These are phyloP conservation scores for Fusarium anthophilum DNA, from an alignment of 2,329 filamentous ascomycete genomes.

Conservation along the genomic window DNA sequence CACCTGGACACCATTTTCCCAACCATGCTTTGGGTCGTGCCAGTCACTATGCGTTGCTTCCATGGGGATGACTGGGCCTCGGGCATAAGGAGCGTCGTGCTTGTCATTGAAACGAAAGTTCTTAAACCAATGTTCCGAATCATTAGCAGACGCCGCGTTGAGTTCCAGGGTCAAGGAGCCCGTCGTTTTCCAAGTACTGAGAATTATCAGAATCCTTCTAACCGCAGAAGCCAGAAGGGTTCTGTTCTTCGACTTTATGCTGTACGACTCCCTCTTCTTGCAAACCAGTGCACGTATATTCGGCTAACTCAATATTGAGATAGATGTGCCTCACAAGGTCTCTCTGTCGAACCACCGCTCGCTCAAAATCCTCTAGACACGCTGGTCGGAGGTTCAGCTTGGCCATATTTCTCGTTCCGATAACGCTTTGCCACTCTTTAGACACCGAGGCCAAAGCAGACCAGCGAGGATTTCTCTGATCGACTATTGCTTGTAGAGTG, in stretches of 20 bases:
- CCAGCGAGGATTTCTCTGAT: neutral
- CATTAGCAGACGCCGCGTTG: neutral
- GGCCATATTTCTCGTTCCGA: conserved; percentile 6
- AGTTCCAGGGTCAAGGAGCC: neutral
- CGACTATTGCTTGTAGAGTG: neutral
- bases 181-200: neutral
- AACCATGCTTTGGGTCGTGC: neutral
- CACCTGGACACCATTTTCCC: neutral
- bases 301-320: neutral
- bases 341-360: neutral
- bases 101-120: conserved; percentile 1
- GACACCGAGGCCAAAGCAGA: conserved; percentile 5
- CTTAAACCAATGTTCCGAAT: neutral
- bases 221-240: no score
- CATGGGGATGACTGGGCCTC: neutral
- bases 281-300: neutral
- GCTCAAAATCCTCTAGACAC: neutral
- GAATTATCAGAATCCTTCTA: no score
- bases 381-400: neutral
- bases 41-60: neutral
- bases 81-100: neutral
- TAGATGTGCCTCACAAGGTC: conserved; percentile 2
- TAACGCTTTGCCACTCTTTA: conserved; percentile 6
- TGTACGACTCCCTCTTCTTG: no score
- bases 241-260: no score